Conservation (phyloP, 257 asterid species). For the Rehmannia glutinosa region DNA sequence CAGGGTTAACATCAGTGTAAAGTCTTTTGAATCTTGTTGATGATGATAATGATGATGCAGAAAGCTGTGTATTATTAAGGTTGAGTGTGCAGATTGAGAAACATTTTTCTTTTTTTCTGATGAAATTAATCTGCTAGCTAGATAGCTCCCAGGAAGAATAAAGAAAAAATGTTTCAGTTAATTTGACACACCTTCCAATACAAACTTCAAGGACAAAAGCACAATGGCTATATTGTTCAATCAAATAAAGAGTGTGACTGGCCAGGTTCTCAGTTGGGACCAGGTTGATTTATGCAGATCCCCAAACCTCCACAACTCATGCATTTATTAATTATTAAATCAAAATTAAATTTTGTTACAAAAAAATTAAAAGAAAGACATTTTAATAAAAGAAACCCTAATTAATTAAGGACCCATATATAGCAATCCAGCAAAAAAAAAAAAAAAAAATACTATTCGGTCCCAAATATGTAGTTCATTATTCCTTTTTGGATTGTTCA, state of each 20-base stretch:
- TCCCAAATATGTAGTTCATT: too few relatives aligned
- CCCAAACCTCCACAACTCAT: slow-evolving; percentile 43
- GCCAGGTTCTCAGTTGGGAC: slow-evolving; percentile 47
- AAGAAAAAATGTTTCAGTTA: slow-evolving; percentile 26
- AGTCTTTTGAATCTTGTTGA: background rate
- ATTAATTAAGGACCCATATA: too few relatives aligned
- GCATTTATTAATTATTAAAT: too few relatives aligned
- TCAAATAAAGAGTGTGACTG: slow-evolving; percentile 55
- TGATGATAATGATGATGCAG: slow-evolving; percentile 13
- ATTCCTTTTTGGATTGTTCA: too few relatives aligned
- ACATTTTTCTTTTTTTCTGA: too few relatives aligned
- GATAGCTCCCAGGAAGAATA: too few relatives aligned
- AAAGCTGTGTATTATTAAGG: slow-evolving; percentile 27
- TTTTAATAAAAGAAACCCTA: slow-evolving; percentile 32
- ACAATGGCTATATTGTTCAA: slow-evolving; percentile 61
- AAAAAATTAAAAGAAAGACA: background rate
- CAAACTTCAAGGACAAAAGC: slow-evolving; percentile 83
- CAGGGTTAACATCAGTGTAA: background rate
- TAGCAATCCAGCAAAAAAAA: too few relatives aligned
- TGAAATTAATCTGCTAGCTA: too few relatives aligned
- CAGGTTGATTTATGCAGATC: slow-evolving; percentile 64
- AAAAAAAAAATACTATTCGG: too few relatives aligned
- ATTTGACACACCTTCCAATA: slow-evolving; percentile 32
- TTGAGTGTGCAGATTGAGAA: slow-evolving; percentile 27
- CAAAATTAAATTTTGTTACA: background rate